These are phyloP conservation scores for Aspergillus phoenicis DNA, from an alignment of 2,329 filamentous ascomycete species.

Conservation along the genomic window DNA sequence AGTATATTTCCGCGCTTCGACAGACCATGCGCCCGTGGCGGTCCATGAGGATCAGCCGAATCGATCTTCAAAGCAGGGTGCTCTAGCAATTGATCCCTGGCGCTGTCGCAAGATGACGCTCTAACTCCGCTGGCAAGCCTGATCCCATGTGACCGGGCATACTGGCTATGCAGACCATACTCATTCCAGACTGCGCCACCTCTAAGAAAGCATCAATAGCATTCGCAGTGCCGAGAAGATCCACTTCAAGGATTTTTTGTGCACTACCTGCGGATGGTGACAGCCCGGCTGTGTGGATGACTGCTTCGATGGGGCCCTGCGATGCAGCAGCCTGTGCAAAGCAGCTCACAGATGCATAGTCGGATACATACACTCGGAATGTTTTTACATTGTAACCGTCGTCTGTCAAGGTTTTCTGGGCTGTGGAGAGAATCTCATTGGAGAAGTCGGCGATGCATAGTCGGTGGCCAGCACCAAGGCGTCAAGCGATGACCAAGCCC, in stretches of 20 bases:
- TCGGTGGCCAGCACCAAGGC: conserved; percentile 6
- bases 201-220: conserved; percentile 11
- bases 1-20: conserved; percentile 14
- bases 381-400: conserved; percentile 7
- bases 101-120: conserved; percentile 12
- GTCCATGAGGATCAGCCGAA: background rate
- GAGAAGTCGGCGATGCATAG: conserved; percentile 13
- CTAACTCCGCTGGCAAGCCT: background rate
- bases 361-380: conserved; percentile 1
- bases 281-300: conserved; percentile 12
- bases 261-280: background rate
- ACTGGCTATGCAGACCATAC: conserved; percentile 9
- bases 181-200: background rate
- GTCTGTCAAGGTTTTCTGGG: background rate
- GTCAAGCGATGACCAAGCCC: conserved; percentile 11
- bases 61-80: background rate
- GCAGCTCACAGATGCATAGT: background rate
- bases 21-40: background rate
- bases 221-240: conserved; percentile 11
- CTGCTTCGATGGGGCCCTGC: background rate
- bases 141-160: conserved; percentile 6
- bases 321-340: conserved; percentile 3
- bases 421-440: background rate
- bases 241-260: conserved; percentile 4
- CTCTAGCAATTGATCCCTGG: background rate